Conservation (phyloP, 23 red algal genomes). For the Cyanidium caldarium region DNA sequence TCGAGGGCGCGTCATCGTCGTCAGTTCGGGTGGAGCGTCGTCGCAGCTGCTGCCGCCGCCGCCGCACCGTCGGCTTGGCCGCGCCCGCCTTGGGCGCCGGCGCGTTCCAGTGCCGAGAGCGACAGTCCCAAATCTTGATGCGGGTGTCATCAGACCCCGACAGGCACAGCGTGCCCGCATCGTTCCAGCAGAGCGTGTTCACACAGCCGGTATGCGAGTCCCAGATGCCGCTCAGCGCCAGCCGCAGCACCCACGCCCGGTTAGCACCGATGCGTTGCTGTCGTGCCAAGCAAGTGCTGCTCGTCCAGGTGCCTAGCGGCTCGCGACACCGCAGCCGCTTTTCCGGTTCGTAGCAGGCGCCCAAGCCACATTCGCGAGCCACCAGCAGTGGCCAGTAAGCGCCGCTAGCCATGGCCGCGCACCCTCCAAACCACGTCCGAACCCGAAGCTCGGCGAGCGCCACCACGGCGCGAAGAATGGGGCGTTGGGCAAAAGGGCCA, state of each 20-base stretch:
- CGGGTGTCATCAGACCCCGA: slow-evolving; percentile 25
- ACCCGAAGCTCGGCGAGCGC: too few relatives aligned
- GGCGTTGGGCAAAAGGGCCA: too few relatives aligned
- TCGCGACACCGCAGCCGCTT: neutral
- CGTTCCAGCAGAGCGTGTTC: slow-evolving; percentile 16
- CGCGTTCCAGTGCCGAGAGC: neutral
- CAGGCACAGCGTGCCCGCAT: slow-evolving; percentile 5
- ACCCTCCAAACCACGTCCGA: too few relatives aligned
- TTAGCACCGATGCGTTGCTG: neutral
- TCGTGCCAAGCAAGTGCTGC: neutral
- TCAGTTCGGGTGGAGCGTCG: too few relatives aligned
- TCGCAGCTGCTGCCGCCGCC: neutral
- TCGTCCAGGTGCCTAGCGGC: neutral
- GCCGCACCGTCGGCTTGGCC: neutral
- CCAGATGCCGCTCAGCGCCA: neutral
- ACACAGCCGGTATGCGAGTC: slow-evolving; percentile 18
- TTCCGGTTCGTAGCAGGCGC: neutral
- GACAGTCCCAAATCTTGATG: slow-evolving; percentile 7
- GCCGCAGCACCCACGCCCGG: neutral
- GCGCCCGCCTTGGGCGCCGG: too few relatives aligned
- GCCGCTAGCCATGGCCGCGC: too few relatives aligned
- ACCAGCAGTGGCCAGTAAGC: too few relatives aligned
- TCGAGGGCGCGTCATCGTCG: too few relatives aligned
- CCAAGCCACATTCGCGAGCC: neutral
- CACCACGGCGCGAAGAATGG: too few relatives aligned